Evolutionary conservation across 371 early-diverging fungal genomes (phyloP).

Genomic region (Cokeromyces recurvatus): DNA sequence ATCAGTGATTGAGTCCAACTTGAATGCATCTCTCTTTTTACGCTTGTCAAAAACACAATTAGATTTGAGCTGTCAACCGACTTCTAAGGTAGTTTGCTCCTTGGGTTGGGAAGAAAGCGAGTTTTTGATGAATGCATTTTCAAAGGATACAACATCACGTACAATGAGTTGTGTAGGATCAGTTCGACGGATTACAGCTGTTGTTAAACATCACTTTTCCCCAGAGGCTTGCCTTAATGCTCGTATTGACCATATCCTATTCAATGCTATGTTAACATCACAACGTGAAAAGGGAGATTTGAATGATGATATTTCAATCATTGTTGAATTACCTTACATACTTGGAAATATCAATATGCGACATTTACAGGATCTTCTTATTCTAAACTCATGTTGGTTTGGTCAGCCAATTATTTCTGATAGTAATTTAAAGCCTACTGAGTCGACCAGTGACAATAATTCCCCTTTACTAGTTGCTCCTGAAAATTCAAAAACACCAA

Average conservation of each 20-base stretch:
- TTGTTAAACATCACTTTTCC: slow-evolving; percentile 76
- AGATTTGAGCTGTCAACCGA: slow-evolving; percentile 74
- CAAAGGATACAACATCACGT: slow-evolving; percentile 35
- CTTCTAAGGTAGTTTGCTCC: slow-evolving; percentile 72
- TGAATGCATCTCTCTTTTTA: slow-evolving; percentile 46
- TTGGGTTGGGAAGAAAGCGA: slow-evolving; percentile 70
- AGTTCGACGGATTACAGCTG: slow-evolving; percentile 53
- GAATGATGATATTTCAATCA: slow-evolving; percentile 52
- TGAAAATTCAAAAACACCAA: too few species aligned
- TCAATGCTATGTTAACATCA: slow-evolving; percentile 56
- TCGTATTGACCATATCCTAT: slow-evolving; percentile 54
- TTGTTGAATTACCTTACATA: slow-evolving; percentile 58
- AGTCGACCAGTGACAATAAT: background rate
- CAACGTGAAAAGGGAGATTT: slow-evolving; percentile 27
- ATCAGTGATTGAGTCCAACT: slow-evolving; percentile 15
- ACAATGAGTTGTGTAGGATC: slow-evolving; percentile 61
- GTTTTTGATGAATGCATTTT: slow-evolving; percentile 51
- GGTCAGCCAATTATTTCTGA: slow-evolving; percentile 16
- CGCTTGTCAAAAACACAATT: slow-evolving; percentile 64
- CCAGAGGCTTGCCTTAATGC: slow-evolving; percentile 74
- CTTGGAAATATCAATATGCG: slow-evolving; percentile 64
- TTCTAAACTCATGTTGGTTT: slow-evolving; percentile 69
- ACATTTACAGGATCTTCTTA: slow-evolving; percentile 73
- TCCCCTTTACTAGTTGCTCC: background rate
- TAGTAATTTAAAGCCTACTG: background rate